phyloP scores from a whole-genome alignment of 2,329 filamentous ascomycete species.

The Aspergillus clavatus region DNA sequence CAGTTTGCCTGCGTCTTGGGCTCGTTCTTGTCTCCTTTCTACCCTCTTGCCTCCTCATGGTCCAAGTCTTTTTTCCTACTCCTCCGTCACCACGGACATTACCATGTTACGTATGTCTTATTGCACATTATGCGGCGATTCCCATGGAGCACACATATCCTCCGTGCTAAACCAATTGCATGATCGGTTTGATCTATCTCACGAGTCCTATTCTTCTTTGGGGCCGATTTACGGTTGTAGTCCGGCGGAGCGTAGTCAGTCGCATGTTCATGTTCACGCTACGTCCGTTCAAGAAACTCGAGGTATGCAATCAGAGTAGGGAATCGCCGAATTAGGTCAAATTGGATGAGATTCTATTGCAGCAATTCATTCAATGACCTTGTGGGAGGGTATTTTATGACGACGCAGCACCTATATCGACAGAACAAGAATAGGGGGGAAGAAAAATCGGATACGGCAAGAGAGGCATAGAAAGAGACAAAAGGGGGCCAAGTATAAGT shows the following conservation, averaged over 20 bases:
- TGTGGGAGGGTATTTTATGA: slow-evolving; percentile 18
- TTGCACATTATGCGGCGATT: slow-evolving; percentile 33
- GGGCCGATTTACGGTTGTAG: too few species aligned
- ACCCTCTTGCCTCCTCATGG: slow-evolving; percentile 11
- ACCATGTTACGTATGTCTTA: slow-evolving; percentile 9
- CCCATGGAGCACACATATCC: slow-evolving; percentile 24
- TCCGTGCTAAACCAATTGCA: slow-evolving; percentile 31
- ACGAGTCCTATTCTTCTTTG: too few species aligned
- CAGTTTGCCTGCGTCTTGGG: slow-evolving; percentile 11
- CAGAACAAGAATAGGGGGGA: slow-evolving; percentile 8
- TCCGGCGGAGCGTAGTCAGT: too few species aligned
- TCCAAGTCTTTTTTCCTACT: slow-evolving; percentile 16
- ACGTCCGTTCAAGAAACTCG: too few species aligned
- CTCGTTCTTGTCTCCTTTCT: slow-evolving; percentile 13
- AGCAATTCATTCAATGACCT: not conserved
- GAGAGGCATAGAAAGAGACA: too few species aligned
- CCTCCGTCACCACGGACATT: slow-evolving; percentile 18
- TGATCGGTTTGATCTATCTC: slow-evolving; percentile 24
- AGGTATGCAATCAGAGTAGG: too few species aligned
- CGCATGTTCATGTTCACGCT: too few species aligned
- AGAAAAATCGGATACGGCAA: slow-evolving; percentile 7
- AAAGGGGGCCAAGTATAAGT: too few species aligned
- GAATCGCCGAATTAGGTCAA: not conserved
- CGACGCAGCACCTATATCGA: slow-evolving; percentile 25
- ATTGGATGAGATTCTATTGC: slow-evolving; percentile 4